Percentiles rank a stretch among this genome's conserved stretches.
Evolutionary conservation across 352 stramenopile species (phyloP).

Genomic region (Stephanocyclus meneghinianus): DNA sequence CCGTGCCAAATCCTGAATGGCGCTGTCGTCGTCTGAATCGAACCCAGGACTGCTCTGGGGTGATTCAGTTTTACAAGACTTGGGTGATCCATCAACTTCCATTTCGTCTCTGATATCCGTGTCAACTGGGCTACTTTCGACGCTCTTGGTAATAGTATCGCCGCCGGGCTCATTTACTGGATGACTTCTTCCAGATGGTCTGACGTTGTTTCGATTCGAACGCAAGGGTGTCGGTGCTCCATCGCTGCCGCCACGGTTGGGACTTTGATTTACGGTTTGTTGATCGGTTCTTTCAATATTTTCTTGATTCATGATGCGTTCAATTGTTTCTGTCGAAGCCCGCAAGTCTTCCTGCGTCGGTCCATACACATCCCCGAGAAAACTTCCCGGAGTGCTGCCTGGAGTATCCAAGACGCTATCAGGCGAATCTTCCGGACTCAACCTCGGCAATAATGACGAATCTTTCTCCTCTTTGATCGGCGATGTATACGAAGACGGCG

Average conservation of each 20-base stretch:
- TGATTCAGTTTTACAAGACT: not conserved
- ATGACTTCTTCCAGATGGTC: no score
- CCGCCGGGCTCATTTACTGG: no score
- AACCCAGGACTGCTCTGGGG: not conserved
- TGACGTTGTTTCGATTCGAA: not conserved
- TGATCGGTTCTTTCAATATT: no score
- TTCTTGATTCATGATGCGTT: no score
- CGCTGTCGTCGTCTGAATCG: slow-evolving; percentile 28
- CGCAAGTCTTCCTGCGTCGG: not conserved
- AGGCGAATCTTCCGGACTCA: not conserved
- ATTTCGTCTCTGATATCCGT: not conserved
- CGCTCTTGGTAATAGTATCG: not conserved
- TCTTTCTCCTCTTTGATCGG: not conserved
- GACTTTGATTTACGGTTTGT: not conserved
- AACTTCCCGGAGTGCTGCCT: slow-evolving; percentile 3
- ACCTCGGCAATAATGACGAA: not conserved
- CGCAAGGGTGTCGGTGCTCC: not conserved
- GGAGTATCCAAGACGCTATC: slow-evolving; percentile 19
- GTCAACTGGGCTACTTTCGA: not conserved
- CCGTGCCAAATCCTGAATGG: slow-evolving; percentile 31
- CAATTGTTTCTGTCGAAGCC: no score
- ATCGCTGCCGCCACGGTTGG: not conserved
- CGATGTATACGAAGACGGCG: not conserved
- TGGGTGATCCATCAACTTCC: not conserved
- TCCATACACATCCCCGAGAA: slow-evolving; percentile 1